Evolutionary conservation across 83 land plant genomes (phyloP).

Genomic region (Diphasiastrum complanatum): DNA sequence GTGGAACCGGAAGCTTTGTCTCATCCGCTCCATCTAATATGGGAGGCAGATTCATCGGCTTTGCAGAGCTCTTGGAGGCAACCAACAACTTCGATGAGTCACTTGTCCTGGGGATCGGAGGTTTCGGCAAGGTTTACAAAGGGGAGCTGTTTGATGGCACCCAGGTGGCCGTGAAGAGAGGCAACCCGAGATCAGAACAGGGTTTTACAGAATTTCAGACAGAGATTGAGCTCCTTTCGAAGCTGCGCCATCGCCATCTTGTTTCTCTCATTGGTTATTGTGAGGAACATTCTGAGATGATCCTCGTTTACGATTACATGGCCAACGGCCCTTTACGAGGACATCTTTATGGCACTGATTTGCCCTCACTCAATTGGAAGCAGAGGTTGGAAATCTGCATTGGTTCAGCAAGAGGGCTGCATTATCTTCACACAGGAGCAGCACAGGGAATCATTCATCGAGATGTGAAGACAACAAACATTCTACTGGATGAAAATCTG

Average conservation of each 20-base stretch:
- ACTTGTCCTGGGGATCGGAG: constrained; percentile 71
- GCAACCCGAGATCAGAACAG: constrained; percentile 78
- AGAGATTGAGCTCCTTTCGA: constrained; percentile 73
- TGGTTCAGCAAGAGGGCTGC: constrained; percentile 77
- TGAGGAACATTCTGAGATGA: constrained; percentile 81
- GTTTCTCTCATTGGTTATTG: constrained; percentile 84
- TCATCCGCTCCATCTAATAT: constrained; percentile 53
- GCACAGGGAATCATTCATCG: constrained; percentile 66
- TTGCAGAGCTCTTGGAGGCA: constrained; percentile 67
- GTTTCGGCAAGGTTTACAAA: constrained; percentile 77
- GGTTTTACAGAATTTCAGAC: constrained; percentile 76
- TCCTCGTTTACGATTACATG: constrained; percentile 84
- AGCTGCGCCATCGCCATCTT: constrained; percentile 74
- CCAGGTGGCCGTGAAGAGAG: constrained; percentile 73
- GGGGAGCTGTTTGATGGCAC: constrained; percentile 69
- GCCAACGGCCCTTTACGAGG: constrained; percentile 75
- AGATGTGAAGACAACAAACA: constrained; percentile 84
- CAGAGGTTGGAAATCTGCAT: constrained; percentile 78
- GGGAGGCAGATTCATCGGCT: constrained; percentile 55
- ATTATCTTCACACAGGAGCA: constrained; percentile 76
- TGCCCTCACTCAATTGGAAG: constrained; percentile 58
- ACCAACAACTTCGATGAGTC: constrained; percentile 71
- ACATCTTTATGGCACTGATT: constrained; percentile 66
- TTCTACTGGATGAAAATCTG: constrained; percentile 65
- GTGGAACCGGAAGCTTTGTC: constrained; percentile 70